phyloP scores from a whole-genome alignment of 164 flowering plant genomes.

The Tinospora cordifolia region DNA sequence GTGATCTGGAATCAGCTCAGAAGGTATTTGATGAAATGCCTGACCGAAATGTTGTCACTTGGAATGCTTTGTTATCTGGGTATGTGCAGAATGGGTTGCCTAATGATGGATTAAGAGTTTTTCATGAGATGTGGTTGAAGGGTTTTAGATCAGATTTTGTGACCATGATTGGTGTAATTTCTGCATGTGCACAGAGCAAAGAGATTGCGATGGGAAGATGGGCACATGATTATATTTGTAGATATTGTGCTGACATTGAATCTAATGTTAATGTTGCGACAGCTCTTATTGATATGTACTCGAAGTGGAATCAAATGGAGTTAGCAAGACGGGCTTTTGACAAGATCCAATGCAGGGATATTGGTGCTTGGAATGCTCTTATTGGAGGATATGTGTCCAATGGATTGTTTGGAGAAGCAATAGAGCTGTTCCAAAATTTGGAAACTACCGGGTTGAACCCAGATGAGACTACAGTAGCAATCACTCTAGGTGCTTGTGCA shows the following conservation, averaged over 20 bases:
- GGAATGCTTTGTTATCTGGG: slow-evolving; percentile 24
- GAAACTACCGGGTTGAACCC: slow-evolving; percentile 14
- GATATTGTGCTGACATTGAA: slow-evolving; percentile 12
- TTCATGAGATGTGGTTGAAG: slow-evolving; percentile 12
- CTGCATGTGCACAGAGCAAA: slow-evolving; percentile 17
- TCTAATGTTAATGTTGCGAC: slow-evolving; percentile 17
- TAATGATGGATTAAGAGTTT: slow-evolving; percentile 20
- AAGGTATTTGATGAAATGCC: slow-evolving; percentile 24
- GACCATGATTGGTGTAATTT: slow-evolving; percentile 16
- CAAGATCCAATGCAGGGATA: slow-evolving; percentile 9
- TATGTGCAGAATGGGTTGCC: slow-evolving; percentile 20
- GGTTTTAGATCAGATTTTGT: slow-evolving; percentile 18
- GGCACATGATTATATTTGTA: slow-evolving; percentile 16
- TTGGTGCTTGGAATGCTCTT: slow-evolving; percentile 23
- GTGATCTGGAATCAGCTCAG: slow-evolving; percentile 10
- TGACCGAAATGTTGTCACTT: slow-evolving; percentile 16
- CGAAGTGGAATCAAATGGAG: slow-evolving; percentile 16
- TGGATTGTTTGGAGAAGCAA: slow-evolving; percentile 15
- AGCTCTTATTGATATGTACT: slow-evolving; percentile 21
- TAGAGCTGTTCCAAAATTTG: slow-evolving; percentile 16
- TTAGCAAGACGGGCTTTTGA: slow-evolving; percentile 13
- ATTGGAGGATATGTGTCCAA: slow-evolving; percentile 22
- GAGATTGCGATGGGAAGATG: slow-evolving; percentile 18
- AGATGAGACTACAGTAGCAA: slow-evolving; percentile 19
- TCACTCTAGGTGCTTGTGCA: slow-evolving; percentile 12